Percentiles rank a stretch among this genome's conserved stretches.
Evolutionary conservation across 495 filamentous ascomycete species (phyloP).

Genomic region (Lichenothelia convexa): DNA sequence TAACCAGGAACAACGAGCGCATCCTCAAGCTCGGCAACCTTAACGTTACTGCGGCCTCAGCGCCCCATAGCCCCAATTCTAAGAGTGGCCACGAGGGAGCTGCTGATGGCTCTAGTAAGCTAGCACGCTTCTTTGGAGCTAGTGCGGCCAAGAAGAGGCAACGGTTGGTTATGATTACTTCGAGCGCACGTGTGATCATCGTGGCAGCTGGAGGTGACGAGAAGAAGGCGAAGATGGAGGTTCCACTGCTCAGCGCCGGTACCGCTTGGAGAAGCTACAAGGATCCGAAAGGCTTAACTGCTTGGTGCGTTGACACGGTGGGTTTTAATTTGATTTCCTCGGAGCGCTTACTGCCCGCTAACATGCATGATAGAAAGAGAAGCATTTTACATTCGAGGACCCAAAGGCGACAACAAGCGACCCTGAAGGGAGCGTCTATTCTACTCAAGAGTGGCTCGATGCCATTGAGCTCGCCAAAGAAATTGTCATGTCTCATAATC

Average conservation of each 20-base stretch:
- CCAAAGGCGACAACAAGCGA: slow-evolving; percentile 39
- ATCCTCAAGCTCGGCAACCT: slow-evolving; percentile 90
- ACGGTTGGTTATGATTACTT: slow-evolving; percentile 88
- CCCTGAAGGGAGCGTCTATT: slow-evolving; percentile 26
- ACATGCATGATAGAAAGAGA: slow-evolving; percentile 44
- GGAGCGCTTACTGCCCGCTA: not conserved
- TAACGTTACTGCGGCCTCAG: slow-evolving; percentile 58
- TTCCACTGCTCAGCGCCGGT: slow-evolving; percentile 56
- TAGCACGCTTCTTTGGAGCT: slow-evolving; percentile 81
- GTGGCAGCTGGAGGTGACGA: slow-evolving; percentile 88
- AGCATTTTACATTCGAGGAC: slow-evolving; percentile 88
- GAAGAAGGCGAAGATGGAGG: slow-evolving; percentile 83
- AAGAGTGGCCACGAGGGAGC: slow-evolving; percentile 44
- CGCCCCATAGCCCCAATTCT: slow-evolving; percentile 46
- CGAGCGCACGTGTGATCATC: slow-evolving; percentile 70
- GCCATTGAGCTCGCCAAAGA: slow-evolving; percentile 65
- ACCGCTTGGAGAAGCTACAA: slow-evolving; percentile 59
- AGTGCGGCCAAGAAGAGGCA: slow-evolving; percentile 83
- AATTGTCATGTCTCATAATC: slow-evolving; percentile 52
- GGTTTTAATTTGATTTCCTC: slow-evolving; percentile 19
- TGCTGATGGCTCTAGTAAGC: slow-evolving; percentile 53
- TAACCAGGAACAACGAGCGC: slow-evolving; percentile 77
- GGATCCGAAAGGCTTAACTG: slow-evolving; percentile 65
- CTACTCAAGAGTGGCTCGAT: slow-evolving; percentile 75
- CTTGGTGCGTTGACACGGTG: slow-evolving; percentile 92